Base-by-base conservation (phyloP, 768 basidiomycete genomes). In the Suillus paluster region DNA sequence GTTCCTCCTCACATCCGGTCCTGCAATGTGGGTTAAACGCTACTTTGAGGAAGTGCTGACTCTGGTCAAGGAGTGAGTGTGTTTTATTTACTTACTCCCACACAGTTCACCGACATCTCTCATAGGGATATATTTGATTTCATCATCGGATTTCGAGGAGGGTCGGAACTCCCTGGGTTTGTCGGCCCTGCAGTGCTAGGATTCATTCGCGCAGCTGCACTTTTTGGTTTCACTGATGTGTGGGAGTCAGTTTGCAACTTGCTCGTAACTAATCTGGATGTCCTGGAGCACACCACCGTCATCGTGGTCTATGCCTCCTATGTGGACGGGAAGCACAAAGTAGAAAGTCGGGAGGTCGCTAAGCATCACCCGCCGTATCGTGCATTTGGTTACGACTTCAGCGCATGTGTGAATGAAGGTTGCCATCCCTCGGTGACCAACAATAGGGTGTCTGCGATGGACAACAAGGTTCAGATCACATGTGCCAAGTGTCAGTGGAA, bases 61-160 rank as follows among this genome's bases (percentile, higher is more conserved):
- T 4, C n/a, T 42, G 19, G 42, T 42, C 19, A 42, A 42, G 19
- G 42, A 42, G 42, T 42, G 4, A 42, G 42, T 42, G 17, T 19
- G 19, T 42, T 42, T 7, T 10, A 42, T 42, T 42, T 8, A 19
- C 10, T n/a, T n/a, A 42, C n/a, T n/a, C n/a, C n/a, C n/a, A 19
- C 17, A 42, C 8, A 10, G 7, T n/a, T 8, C 19, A 8, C 42
- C n/a, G 19, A 42, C 8, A 10, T 9, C 1, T 3, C 4, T 42
- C 42, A 1, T n/a, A 60, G 59, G 7, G 38, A 42, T 19, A 6
- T 30, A 21, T 60, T 60, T 25, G 50, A 60, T 27, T 23, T 60
- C 9, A 42, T 60, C 14, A 10, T 60, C 9, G 49, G 59, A 30
- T 60, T 60, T 30, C 36, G 49, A 34, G 59, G 59, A 3, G 25